These are phyloP conservation scores for Rhododendron ferrugineum DNA, from an alignment of 148 eudicot genomes.

Conservation along the genomic window DNA sequence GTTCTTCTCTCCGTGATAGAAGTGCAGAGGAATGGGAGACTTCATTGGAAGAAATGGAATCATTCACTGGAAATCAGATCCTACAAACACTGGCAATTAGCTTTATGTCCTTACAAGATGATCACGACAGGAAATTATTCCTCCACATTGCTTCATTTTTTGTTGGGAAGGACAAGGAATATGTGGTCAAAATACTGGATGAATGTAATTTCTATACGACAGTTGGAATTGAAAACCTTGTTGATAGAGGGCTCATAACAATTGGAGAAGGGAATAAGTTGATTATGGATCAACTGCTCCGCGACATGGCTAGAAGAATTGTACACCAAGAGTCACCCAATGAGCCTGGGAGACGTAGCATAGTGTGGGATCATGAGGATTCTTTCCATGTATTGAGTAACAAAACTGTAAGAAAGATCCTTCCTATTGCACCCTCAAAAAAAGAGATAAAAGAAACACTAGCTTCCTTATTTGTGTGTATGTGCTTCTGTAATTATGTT, in stretches of 20 bases:
- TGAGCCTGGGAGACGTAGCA: constrained; percentile 7
- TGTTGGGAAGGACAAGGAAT: constrained; percentile 10
- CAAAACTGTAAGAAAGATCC: neutral
- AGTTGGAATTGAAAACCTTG: constrained; percentile 6
- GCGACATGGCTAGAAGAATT: neutral
- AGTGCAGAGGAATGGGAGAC: constrained; percentile 1
- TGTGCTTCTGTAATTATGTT: neutral
- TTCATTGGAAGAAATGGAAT: constrained; percentile 7
- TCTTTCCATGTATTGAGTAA: constrained; percentile 1
- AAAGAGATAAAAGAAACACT: neutral
- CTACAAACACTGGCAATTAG: neutral
- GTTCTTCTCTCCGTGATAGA: constrained; percentile 5
- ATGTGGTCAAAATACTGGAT: neutral
- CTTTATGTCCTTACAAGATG: constrained; percentile 9
- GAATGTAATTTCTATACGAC: constrained; percentile 2
- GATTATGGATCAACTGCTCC: constrained; percentile 3
- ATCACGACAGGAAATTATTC: constrained; percentile 1
- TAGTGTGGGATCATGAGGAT: neutral
- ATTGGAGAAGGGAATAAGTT: neutral
- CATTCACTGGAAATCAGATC: neutral
- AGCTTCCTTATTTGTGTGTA: neutral
- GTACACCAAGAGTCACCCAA: constrained; percentile 1
- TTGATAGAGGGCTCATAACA: constrained; percentile 1
- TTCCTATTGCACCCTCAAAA: neutral
- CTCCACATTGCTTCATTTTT: constrained; percentile 4